phyloP scores from a whole-genome alignment of 257 asterid genomes.

The Paraleonurus japonicus region DNA sequence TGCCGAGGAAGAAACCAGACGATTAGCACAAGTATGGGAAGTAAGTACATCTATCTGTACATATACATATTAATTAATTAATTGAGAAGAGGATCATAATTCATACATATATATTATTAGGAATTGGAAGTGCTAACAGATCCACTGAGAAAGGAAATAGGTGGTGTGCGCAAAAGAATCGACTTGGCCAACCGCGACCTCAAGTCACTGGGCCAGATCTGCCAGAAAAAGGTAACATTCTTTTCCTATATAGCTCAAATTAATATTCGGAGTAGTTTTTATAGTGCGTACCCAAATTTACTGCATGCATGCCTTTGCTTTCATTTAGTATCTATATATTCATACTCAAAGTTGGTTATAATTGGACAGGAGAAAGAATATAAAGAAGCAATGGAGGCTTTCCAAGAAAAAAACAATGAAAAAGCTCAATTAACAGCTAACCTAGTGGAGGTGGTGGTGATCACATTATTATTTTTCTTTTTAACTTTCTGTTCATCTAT shows the following conservation, averaged over 20 bases:
- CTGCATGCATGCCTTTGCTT: too few relatives aligned
- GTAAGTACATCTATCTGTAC: too few relatives aligned
- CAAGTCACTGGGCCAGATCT: slow-evolving; percentile 63
- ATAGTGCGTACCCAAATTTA: too few relatives aligned
- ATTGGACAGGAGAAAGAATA: slow-evolving; percentile 77
- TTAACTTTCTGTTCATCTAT: not conserved
- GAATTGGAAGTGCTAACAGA: slow-evolving; percentile 75
- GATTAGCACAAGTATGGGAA: slow-evolving; percentile 68
- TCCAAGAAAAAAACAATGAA: slow-evolving; percentile 76
- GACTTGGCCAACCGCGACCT: slow-evolving; percentile 73
- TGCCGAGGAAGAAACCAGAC: slow-evolving; percentile 69
- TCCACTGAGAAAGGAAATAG: slow-evolving; percentile 88
- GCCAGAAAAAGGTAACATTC: slow-evolving; percentile 75
- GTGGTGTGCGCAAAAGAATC: slow-evolving; percentile 61
- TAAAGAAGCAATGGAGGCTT: slow-evolving; percentile 71
- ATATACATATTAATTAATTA: too few relatives aligned
- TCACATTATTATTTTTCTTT: not conserved
- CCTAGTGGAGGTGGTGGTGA: slow-evolving; percentile 89
- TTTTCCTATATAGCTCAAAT: too few relatives aligned
- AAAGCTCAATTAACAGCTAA: slow-evolving; percentile 66
- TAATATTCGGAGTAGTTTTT: too few relatives aligned
- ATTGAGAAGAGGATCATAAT: too few relatives aligned
- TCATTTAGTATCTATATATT: too few relatives aligned
- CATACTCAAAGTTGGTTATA: not conserved
- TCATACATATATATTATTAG: too few relatives aligned